Conservation (phyloP, 352 stramenopile species). For the Globisporangium alternatum region DNA sequence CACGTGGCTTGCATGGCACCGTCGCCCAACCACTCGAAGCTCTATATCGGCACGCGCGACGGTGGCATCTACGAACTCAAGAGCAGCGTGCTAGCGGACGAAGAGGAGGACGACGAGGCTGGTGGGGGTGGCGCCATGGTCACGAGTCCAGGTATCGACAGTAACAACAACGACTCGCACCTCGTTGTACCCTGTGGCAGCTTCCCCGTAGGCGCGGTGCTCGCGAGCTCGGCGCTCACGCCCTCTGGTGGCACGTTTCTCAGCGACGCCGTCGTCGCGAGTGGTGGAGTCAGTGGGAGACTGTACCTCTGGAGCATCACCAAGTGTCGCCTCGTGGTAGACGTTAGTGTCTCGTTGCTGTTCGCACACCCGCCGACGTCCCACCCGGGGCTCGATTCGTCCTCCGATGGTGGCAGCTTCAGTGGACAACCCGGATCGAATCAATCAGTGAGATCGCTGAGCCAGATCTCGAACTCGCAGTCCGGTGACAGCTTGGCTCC, state of each 20-base stretch:
- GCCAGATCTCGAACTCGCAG: conserved; percentile 2
- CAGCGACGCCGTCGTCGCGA: conserved; percentile 46
- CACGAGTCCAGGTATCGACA: conserved; percentile 5
- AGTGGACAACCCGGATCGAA: neutral
- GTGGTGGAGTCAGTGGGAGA: conserved; percentile 40
- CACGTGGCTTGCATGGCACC: conserved; percentile 38
- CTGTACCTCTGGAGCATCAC: conserved; percentile 54
- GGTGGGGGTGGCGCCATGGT: neutral
- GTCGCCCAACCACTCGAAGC: conserved; percentile 52
- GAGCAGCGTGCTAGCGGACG: conserved; percentile 43
- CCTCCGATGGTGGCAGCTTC: neutral
- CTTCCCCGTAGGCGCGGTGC: conserved; percentile 47
- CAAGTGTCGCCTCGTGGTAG: conserved; percentile 38
- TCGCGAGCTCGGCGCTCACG: conserved; percentile 47
- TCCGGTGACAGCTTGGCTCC: conserved; percentile 2
- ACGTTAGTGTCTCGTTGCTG: conserved; percentile 35
- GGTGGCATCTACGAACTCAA: conserved; percentile 68
- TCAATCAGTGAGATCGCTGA: neutral
- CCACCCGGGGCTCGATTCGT: neutral
- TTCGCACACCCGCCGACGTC: conserved; percentile 26
- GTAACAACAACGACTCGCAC: conserved; percentile 20
- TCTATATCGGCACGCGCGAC: conserved; percentile 52
- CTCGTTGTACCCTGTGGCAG: conserved; percentile 43
- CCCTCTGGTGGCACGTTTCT: conserved; percentile 47
- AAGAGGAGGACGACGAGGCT: conserved; percentile 59